Percentiles rank a stretch among this genome's conserved stretches.
Conservation (phyloP, 2,329 filamentous ascomycete genomes). For the Metarhizium brunneum region DNA sequence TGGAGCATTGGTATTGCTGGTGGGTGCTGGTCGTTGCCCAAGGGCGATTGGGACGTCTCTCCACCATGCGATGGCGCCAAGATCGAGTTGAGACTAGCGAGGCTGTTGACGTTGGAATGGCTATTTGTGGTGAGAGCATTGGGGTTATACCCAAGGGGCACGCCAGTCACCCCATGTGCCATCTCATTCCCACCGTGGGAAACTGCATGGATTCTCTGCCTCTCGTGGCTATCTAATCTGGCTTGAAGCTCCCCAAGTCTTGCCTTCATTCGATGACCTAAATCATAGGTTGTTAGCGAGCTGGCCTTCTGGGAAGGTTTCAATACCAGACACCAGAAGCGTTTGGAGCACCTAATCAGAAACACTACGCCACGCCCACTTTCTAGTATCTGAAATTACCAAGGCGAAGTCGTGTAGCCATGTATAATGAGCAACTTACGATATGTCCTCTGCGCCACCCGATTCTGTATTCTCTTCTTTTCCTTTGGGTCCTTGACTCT, state of each 20-base stretch:
- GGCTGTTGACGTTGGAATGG: background rate
- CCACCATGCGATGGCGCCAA: background rate
- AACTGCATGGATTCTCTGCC: slow-evolving; percentile 6
- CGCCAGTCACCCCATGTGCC: background rate
- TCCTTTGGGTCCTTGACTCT: slow-evolving; percentile 8
- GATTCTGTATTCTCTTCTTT: slow-evolving; percentile 10
- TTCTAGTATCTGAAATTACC: background rate
- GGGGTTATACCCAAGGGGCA: background rate
- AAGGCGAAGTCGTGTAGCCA: no score
- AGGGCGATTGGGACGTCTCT: slow-evolving; percentile 7
- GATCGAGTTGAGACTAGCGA: background rate
- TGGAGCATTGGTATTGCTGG: slow-evolving; percentile 6
- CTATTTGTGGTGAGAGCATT: background rate
- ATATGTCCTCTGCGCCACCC: slow-evolving; percentile 14
- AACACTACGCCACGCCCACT: background rate
- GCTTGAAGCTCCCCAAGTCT: slow-evolving; percentile 21
- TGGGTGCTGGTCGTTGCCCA: slow-evolving; percentile 4
- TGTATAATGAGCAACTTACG: slow-evolving; percentile 13
- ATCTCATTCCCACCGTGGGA: background rate
- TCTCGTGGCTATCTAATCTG: slow-evolving; percentile 19
- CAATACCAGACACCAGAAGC: background rate
- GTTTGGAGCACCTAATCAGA: background rate
- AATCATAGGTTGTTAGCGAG: background rate
- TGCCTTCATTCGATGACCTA: slow-evolving; percentile 23
- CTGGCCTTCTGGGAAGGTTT: background rate